phyloP scores from a whole-genome alignment of 2,329 filamentous ascomycete species.

The Sordariomycetes sp. region DNA sequence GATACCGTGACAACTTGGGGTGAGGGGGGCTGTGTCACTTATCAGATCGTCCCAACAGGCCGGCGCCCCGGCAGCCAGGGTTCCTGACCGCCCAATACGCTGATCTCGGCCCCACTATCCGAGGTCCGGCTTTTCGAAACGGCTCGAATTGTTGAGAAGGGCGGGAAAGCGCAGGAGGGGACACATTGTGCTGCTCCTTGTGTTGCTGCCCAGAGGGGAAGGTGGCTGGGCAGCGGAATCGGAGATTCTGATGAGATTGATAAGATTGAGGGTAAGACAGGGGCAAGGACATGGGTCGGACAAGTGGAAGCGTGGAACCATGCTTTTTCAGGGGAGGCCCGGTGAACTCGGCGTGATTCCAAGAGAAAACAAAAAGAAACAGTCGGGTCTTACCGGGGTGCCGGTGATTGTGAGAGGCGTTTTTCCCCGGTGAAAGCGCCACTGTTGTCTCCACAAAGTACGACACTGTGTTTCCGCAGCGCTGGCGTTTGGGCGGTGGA shows the following conservation, averaged over 20 bases:
- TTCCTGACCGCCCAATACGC: neutral
- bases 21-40: neutral
- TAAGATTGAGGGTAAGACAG: neutral
- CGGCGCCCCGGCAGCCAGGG: neutral
- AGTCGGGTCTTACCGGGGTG: neutral
- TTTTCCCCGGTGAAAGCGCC: neutral
- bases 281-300: neutral
- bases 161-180: neutral
- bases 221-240: neutral
- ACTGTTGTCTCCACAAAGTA: neutral
- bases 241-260: constrained; percentile 1
- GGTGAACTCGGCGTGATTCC: neutral
- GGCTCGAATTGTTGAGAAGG: neutral
- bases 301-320: neutral
- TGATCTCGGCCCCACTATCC: neutral
- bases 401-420: neutral
- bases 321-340: neutral
- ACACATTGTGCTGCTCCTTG: neutral
- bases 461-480: too few species aligned
- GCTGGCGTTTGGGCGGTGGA: too few species aligned
- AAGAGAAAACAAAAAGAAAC: neutral
- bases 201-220: neutral
- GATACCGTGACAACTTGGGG: too few species aligned
- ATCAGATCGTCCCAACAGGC: neutral
- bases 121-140: neutral